Percentiles rank a stretch among this genome's conserved stretches.
Conservation (phyloP, 2,329 filamentous ascomycete species). For the Lojkania enalia region DNA sequence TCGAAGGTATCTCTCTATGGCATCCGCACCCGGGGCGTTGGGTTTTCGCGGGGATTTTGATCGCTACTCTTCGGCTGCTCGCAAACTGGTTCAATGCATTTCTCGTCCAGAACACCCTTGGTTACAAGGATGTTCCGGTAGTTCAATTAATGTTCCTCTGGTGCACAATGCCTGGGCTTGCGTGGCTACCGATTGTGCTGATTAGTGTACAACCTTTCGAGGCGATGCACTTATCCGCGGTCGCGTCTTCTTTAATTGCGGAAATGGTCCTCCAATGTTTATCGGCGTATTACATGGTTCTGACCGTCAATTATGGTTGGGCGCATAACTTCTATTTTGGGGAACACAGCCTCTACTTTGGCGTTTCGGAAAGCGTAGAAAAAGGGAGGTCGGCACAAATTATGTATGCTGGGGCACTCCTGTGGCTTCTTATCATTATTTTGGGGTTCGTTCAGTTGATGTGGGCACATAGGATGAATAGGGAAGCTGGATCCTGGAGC, state of each 20-base stretch:
- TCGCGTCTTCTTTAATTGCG: conserved; percentile 23
- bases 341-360: too few species aligned
- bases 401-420: conserved; percentile 36
- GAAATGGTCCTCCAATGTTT: conserved; percentile 33
- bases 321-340: conserved; percentile 33
- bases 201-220: conserved; percentile 15
- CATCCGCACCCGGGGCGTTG: conserved; percentile 12
- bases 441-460: conserved; percentile 12
- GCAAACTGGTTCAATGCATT: conserved; percentile 25
- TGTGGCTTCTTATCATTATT: conserved; percentile 27
- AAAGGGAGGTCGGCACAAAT: conserved; percentile 19
- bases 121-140: conserved; percentile 26
- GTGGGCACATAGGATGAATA: conserved; percentile 3
- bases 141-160: conserved; percentile 34
- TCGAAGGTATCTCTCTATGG: conserved; percentile 6
- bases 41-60: conserved; percentile 22
- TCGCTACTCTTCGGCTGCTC: conserved; percentile 26
- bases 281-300: conserved; percentile 25
- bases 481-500: not conserved
- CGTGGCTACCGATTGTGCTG: conserved; percentile 29
- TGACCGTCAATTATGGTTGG: conserved; percentile 31
- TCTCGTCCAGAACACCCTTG: conserved; percentile 24
- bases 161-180: conserved; percentile 36
- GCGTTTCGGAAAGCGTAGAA: conserved; percentile 18
- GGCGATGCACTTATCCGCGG: conserved; percentile 13